Evolutionary conservation across 192 early-diverging fungal genomes (phyloP).

Genomic region (Jimgerdemannia flammicorona): DNA sequence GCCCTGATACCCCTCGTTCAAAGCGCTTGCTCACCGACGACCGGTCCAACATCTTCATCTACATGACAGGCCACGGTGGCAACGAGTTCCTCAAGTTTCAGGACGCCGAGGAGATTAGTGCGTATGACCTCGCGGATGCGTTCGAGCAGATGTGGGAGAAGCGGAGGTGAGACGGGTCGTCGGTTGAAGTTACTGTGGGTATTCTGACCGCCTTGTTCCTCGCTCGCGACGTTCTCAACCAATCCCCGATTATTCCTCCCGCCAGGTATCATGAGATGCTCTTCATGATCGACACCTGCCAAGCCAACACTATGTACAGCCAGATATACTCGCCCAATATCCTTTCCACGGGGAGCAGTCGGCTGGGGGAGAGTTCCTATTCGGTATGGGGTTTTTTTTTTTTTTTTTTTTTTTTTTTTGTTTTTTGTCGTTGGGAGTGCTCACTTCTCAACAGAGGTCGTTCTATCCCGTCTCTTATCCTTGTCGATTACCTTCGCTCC

Average conservation of each 20-base stretch:
- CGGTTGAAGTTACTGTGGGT: too few species aligned
- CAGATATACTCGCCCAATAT: slow-evolving; percentile 93
- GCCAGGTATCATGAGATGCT: slow-evolving; percentile 90
- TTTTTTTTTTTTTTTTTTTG: slow-evolving; percentile 9
- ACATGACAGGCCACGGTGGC: slow-evolving; percentile 99
- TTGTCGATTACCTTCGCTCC: slow-evolving; percentile 15
- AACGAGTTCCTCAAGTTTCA: slow-evolving; percentile 99
- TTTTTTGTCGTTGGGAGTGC: slow-evolving; percentile 7
- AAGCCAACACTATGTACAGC: slow-evolving; percentile 96
- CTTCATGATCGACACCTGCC: slow-evolving; percentile 98
- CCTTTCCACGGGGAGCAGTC: slow-evolving; percentile 84
- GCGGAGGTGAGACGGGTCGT: slow-evolving; percentile 45
- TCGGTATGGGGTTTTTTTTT: slow-evolving; percentile 47
- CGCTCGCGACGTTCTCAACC: not conserved
- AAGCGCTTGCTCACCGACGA: slow-evolving; percentile 96
- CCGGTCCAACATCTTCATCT: slow-evolving; percentile 92
- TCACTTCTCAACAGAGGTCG: not conserved
- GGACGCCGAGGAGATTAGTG: slow-evolving; percentile 95
- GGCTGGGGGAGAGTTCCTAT: slow-evolving; percentile 88
- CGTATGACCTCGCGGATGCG: slow-evolving; percentile 93
- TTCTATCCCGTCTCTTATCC: not conserved
- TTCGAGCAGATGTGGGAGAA: slow-evolving; percentile 99
- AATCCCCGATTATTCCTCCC: not conserved
- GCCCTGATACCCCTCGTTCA: slow-evolving; percentile 83
- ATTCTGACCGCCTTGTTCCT: too few species aligned